Percentiles rank a stretch among this genome's conserved stretches.
These are phyloP conservation scores for Calonectria henricotiae DNA, from an alignment of 2,329 filamentous ascomycete genomes.

Conservation along the genomic window DNA sequence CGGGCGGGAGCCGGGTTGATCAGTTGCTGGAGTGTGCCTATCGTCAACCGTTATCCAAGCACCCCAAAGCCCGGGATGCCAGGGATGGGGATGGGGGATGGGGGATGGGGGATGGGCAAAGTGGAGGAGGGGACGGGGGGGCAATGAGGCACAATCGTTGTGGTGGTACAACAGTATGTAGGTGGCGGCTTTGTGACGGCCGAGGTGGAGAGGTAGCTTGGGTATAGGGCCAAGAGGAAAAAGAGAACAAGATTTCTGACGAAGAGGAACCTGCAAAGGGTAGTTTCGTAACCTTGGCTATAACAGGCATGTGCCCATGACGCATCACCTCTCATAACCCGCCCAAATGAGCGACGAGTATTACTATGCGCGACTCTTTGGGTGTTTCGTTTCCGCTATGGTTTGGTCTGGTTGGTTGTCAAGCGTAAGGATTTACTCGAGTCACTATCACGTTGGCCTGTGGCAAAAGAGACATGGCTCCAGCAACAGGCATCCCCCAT, in stretches of 20 bases:
- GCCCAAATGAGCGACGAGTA: neutral
- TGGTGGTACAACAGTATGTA: conserved; percentile 11
- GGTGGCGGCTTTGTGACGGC: neutral
- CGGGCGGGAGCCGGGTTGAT: conserved; percentile 4
- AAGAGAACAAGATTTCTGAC: neutral
- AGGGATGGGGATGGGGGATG: neutral
- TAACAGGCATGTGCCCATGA: conserved; percentile 2
- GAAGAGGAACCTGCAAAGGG: neutral
- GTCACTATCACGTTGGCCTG: conserved; percentile 10
- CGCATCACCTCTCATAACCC: neutral
- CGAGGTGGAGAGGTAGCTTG: neutral
- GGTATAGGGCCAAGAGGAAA: conserved; percentile 9
- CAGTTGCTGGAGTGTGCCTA: conserved; percentile 14
- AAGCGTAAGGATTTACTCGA: conserved; percentile 8
- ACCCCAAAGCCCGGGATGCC: conserved; percentile 18
- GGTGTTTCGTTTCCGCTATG: conserved; percentile 8
- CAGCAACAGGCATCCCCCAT: conserved; percentile 17
- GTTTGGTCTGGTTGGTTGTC: neutral
- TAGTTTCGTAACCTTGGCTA: conserved; percentile 10
- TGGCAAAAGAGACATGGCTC: conserved; percentile 20
- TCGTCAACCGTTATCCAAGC: conserved; percentile 18
- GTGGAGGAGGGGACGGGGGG: conserved; percentile 15
- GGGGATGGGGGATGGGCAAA: conserved; percentile 12
- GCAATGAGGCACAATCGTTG: conserved; percentile 34
- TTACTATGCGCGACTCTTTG: neutral